Evolutionary conservation across 129 eudicot species (phyloP), one percentile per base, ranked within the genome.

Genomic region (Scalesia atractyloides): DNA sequence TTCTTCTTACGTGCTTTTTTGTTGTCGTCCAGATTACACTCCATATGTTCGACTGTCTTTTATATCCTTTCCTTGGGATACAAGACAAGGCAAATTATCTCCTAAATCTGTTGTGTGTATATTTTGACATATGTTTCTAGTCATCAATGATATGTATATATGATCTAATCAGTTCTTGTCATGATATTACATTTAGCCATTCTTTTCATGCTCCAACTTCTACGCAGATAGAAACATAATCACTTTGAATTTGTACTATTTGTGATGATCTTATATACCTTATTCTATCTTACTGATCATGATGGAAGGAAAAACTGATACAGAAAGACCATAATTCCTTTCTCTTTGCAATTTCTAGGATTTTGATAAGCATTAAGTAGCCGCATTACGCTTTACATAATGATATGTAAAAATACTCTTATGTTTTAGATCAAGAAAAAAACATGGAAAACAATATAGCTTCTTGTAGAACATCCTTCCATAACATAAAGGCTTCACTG

Each of bases 301-400:
- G 41, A 59, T 59, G 41, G 41, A 26, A 59, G 36, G 41, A 26
- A 30, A 14, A 17, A 59, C 26, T 59, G 65, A 59, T 59, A 26
- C 56, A n/a, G n/a, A n/a, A n/a, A n/a, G n/a, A n/a, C 59, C 1
- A 12, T 50, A 9, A 13, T 51, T 49, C 41, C 52, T 64, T 50
- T 64, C 64, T 62, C 41, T 19, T 41, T 73, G 70, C 36, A n/a
- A 49, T 49, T 63, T 73, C 49, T 34, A 36, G 72, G 26, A 64
- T 63, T 63, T 64, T 49, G 64, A 50, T 58, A 72, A 13, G 65
- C 19, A 59, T 14, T 59, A 24, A 30, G 65, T 59, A 43, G 16
- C 22, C 20, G 17, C 68, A 24, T 36, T 56, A 58, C 59, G 57
- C 46, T 72, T 72, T 30, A 72, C 76, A 72, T 59, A 58, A 60